Evolutionary conservation across 139 green algal genomes (phyloP), one percentile per base, ranked within the genome.

Genomic region (Spirogloea muscicola): DNA sequence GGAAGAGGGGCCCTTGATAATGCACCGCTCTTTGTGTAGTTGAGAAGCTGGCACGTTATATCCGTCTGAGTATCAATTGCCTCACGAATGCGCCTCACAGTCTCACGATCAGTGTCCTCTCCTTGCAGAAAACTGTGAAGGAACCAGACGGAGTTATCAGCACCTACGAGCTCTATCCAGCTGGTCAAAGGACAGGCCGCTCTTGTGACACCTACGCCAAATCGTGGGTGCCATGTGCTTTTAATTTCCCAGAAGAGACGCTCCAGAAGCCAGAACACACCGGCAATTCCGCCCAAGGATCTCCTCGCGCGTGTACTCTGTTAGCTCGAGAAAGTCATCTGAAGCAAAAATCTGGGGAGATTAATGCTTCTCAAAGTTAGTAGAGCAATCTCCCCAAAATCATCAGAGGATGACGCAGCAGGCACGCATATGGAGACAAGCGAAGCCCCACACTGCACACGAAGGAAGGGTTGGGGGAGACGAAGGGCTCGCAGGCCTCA

Each of bases 281-380:
- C 92, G 84, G 75, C 85, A 98, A 87, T 98, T 98, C 57, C 90
- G 84, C 0, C 93, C 93, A 43, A 98, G 87, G 48, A 98, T 91
- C 78, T 98, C 94, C 80, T 95, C 89, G 1, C 92, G 83, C 10
- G 88, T 81, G 87, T 94, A 98, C 59, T 89, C 90, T 3, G 90
- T 94, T 27, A 98, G 86, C 63, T 96, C 86, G 75, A 97, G 85
- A 82, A 86, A 86, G 43, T 62, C 57, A 34, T 86, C 81, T 18
- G 52, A 77, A 5, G 60, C 68, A 68, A 84, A 86, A 27, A 80
- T 75, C 72, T 80, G 72, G 6, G 21, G 21, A 21, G 21, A 55
- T 21, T 55, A 55, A 21, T 55, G 21, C 21, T 55, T 21, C 21
- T 21, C 21, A 21, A 55, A 21, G 21, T 31, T 21, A 55, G 21